Evolutionary conservation across 2,329 filamentous ascomycete species (phyloP).

Genomic region (Aureobasidium subglaciale): DNA sequence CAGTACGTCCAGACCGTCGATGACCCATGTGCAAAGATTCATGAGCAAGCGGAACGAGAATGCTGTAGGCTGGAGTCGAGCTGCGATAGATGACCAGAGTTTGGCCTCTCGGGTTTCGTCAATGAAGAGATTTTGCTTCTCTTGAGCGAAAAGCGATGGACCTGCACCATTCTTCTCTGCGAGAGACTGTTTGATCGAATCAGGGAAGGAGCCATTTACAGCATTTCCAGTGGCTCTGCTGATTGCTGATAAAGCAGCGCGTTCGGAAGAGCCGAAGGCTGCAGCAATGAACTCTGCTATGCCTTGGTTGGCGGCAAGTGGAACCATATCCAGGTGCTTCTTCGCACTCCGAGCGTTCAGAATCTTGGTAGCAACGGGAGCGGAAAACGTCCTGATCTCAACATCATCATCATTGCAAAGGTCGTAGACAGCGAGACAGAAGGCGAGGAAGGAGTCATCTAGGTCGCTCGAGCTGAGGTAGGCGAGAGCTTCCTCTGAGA

Average conservation of each 20-base stretch:
- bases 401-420: conserved; percentile 85
- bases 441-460: conserved; percentile 38
- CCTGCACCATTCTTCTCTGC: conserved; percentile 39
- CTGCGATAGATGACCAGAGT: conserved; percentile 57
- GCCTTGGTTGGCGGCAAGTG: conserved; percentile 41
- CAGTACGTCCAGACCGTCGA: conserved; percentile 43
- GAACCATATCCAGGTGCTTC: conserved; percentile 32
- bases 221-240: conserved; percentile 8
- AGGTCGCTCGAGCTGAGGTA: neutral
- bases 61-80: conserved; percentile 21
- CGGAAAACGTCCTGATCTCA: conserved; percentile 66
- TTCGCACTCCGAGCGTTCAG: conserved; percentile 27
- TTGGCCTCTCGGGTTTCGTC: conserved; percentile 70
- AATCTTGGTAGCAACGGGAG: conserved; percentile 43
- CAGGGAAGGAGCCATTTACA: conserved; percentile 19
- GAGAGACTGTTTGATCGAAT: conserved; percentile 24
- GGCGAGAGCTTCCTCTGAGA: conserved; percentile 8
- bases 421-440: conserved; percentile 64
- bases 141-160: conserved; percentile 70
- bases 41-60: conserved; percentile 22
- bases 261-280: neutral
- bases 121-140: conserved; percentile 91
- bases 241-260: neutral
- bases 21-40: conserved; percentile 40
- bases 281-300: conserved; percentile 29